Conservation (phyloP, 495 filamentous ascomycete species). For the Glutinoglossum americanum region DNA sequence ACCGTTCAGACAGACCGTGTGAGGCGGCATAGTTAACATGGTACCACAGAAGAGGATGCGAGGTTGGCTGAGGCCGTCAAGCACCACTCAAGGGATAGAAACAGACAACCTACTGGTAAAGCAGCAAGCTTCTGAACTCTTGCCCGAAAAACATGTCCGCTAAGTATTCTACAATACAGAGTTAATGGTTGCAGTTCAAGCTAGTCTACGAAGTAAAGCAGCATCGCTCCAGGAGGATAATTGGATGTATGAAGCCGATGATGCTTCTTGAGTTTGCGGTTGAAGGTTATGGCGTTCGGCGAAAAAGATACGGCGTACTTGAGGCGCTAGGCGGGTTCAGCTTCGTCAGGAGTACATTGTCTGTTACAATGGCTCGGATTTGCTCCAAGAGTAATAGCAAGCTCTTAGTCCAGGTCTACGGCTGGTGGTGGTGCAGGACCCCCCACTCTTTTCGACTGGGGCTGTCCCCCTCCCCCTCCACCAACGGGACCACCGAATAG, state of each 20-base stretch:
- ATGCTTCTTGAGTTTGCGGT: slow-evolving; percentile 11
- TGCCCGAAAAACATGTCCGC: too few relatives aligned
- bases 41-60: slow-evolving; percentile 21
- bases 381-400: too few relatives aligned
- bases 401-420: slow-evolving; percentile 4
- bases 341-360: too few relatives aligned
- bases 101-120: slow-evolving; percentile 25
- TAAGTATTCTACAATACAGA: too few relatives aligned
- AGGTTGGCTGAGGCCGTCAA: slow-evolving; percentile 30
- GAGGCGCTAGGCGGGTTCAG: too few relatives aligned
- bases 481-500: slow-evolving; percentile 56
- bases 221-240: slow-evolving; percentile 59
- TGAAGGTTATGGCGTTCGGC: too few relatives aligned
- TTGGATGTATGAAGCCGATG: slow-evolving; percentile 77
- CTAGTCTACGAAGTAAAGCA: slow-evolving; percentile 50
- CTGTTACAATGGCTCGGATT: too few relatives aligned
- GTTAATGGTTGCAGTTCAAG: slow-evolving; percentile 45
- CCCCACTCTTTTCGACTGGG: slow-evolving; percentile 24
- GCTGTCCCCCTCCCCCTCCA: slow-evolving; percentile 18
- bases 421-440: slow-evolving; percentile 5
- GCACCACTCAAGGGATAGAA: slow-evolving; percentile 37
- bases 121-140: slow-evolving; percentile 4
- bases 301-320: too few relatives aligned
- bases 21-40: too few relatives aligned
- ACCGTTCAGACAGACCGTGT: not conserved